Conservation (phyloP, 257 asterid species). For the Primulina tabacum region DNA sequence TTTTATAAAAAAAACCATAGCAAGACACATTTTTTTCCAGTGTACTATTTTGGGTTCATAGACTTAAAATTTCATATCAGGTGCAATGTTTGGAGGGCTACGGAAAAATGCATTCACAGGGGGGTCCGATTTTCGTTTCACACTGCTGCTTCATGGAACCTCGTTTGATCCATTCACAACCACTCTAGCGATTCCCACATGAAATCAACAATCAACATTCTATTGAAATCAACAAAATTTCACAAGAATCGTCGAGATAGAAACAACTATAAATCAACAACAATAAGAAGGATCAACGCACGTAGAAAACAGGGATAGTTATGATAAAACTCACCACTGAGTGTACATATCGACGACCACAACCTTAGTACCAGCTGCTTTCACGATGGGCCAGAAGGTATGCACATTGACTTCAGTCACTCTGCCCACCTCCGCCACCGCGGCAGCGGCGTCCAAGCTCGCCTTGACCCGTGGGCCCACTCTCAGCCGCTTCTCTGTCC, state of each 20-base stretch:
- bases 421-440: slow-evolving; percentile 47
- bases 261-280: not conserved
- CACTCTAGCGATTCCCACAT: not conserved
- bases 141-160: too few relatives aligned
- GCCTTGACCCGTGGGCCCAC: slow-evolving; percentile 38
- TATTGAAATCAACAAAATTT: not conserved
- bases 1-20: too few relatives aligned
- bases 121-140: too few relatives aligned
- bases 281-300: not conserved
- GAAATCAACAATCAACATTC: not conserved
- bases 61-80: not conserved
- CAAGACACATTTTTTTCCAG: not conserved
- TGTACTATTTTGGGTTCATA: not conserved
- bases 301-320: not conserved
- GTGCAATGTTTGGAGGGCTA: not conserved
- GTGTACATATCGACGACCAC: slow-evolving; percentile 88
- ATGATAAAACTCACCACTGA: slow-evolving; percentile 52
- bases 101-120: not conserved
- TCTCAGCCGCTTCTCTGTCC: slow-evolving; percentile 33
- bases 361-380: slow-evolving; percentile 68
- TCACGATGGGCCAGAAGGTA: slow-evolving; percentile 79
- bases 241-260: not conserved
- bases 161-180: not conserved
- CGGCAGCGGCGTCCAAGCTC: slow-evolving; percentile 48
- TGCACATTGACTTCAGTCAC: slow-evolving; percentile 64